Percentiles rank a stretch among this genome's conserved stretches.
Conservation (phyloP, 2,329 filamentous ascomycete genomes). For the Pseudodiploospora longispora region DNA sequence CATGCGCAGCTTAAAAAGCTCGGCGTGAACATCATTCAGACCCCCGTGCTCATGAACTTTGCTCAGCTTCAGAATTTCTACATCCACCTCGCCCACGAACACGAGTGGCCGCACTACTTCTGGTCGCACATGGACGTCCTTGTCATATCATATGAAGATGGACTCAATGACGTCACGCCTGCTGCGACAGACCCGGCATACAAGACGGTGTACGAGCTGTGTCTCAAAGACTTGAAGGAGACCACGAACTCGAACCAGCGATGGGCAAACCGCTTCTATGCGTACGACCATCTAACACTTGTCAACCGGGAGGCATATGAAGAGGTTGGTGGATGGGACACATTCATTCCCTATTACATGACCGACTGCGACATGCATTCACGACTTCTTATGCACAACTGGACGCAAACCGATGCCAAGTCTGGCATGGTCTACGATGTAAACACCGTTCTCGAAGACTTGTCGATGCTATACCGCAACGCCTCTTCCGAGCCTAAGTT, state of each 20-base stretch:
- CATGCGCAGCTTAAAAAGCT: conserved; percentile 41
- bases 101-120: conserved; percentile 42
- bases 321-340: conserved; percentile 48
- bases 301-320: conserved; percentile 46
- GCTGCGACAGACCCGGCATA: conserved; percentile 27
- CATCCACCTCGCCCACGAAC: conserved; percentile 34
- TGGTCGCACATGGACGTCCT: conserved; percentile 51
- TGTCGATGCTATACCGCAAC: conserved; percentile 38
- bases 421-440: conserved; percentile 39
- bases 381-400: conserved; percentile 37
- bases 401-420: conserved; percentile 29
- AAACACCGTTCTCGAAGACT: conserved; percentile 35
- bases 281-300: conserved; percentile 49
- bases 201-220: conserved; percentile 33
- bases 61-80: conserved; percentile 49
- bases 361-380: conserved; percentile 50
- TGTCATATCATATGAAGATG: conserved; percentile 33
- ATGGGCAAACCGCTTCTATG: conserved; percentile 49
- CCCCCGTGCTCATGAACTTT: conserved; percentile 45
- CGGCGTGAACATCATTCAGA: conserved; percentile 42
- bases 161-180: conserved; percentile 24
- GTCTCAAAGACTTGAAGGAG: conserved; percentile 26
- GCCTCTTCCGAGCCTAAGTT: conserved; percentile 27
- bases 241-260: conserved; percentile 22
- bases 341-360: conserved; percentile 49